phyloP scores from a whole-genome alignment of 2,329 filamentous ascomycete species.

The Teratosphaeria zuluensis region DNA sequence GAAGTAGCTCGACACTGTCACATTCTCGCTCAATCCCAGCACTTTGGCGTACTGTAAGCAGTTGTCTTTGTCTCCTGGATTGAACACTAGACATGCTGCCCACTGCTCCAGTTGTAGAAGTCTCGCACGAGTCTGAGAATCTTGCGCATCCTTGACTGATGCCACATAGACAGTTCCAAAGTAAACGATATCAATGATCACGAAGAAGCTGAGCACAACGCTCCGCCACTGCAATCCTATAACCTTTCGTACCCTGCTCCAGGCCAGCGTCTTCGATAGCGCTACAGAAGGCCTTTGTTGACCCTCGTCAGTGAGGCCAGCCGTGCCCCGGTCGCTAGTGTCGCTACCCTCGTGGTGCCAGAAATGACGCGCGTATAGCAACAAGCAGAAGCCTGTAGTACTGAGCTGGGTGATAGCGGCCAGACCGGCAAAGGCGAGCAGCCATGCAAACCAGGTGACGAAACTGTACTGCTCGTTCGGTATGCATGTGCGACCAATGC shows the following conservation, averaged over 20 bases:
- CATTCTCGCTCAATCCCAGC: slow-evolving; percentile 59
- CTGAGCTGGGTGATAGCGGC: slow-evolving; percentile 23
- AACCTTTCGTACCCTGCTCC: slow-evolving; percentile 64
- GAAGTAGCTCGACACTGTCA: slow-evolving; percentile 61
- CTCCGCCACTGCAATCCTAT: slow-evolving; percentile 76
- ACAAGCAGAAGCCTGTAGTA: slow-evolving; percentile 27
- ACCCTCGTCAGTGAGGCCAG: background rate
- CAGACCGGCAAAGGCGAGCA: slow-evolving; percentile 22
- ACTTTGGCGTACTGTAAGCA: slow-evolving; percentile 50
- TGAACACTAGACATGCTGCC: slow-evolving; percentile 52
- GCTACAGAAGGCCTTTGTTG: slow-evolving; percentile 3
- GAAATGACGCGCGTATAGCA: slow-evolving; percentile 17
- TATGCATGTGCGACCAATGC: slow-evolving; percentile 81
- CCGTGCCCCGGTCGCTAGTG: background rate
- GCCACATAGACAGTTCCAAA: slow-evolving; percentile 74
- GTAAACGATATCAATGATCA: slow-evolving; percentile 71
- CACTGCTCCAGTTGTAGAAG: slow-evolving; percentile 49
- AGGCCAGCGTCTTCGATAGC: slow-evolving; percentile 21
- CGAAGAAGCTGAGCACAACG: slow-evolving; percentile 68
- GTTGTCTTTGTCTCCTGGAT: slow-evolving; percentile 49
- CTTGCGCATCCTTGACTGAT: slow-evolving; percentile 51
- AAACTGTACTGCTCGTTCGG: slow-evolving; percentile 81
- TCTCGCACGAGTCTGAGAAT: slow-evolving; percentile 35
- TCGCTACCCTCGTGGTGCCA: background rate
- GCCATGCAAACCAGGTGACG: slow-evolving; percentile 37